Evolutionary conservation across 805 yeast species (phyloP), one percentile per base, ranked within the genome.

Genomic region (Lipomyces yamadae): DNA sequence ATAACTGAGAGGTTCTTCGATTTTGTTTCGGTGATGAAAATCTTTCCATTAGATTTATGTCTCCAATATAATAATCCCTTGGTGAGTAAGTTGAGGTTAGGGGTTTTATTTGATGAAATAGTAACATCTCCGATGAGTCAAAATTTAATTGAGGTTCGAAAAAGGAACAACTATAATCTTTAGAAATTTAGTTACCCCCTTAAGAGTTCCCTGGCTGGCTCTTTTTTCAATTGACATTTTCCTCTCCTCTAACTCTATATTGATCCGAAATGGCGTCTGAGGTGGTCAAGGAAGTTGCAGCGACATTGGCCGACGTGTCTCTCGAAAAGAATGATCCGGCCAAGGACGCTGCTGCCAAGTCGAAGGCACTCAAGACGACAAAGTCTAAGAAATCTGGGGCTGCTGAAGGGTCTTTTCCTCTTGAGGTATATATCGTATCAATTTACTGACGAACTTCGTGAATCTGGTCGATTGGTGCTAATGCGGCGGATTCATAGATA

Each of bases 281-380:
- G 24, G 18, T 42, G 48, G 48, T 42, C 10, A 42, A 42, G 48
- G 83, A 82, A 73, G 80, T 84, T 65, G 81, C 80, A 63, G 81
- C 81, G 64, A 80, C 86, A 76, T 84, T 85, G 37, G 82, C 82
- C 66, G 78, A 79, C 56, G 76, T 84, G 71, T 74, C 81, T 24
- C 78, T 84, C 15, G 73, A 73, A 10, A 79, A 74, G 39, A 53
- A 67, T 60, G 69, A 71, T 42, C 65, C 71, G 13, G 64, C 70
- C 45, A 65, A 65, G 42, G 69, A 68, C 55, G 64, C 57, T 37
- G 67, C 33, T 60, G 72, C 56, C 54, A 45, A 62, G 63, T 56
- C 68, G 52, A 72, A 73, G 69, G 74, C 73, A 69, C 72, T 70
- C 57, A 74, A 74, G 66, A 75, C 77, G 69, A 71, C 73, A 68